Evolutionary conservation across 2,329 filamentous ascomycete species (phyloP).

Genomic region (Colletotrichum plurivorum): DNA sequence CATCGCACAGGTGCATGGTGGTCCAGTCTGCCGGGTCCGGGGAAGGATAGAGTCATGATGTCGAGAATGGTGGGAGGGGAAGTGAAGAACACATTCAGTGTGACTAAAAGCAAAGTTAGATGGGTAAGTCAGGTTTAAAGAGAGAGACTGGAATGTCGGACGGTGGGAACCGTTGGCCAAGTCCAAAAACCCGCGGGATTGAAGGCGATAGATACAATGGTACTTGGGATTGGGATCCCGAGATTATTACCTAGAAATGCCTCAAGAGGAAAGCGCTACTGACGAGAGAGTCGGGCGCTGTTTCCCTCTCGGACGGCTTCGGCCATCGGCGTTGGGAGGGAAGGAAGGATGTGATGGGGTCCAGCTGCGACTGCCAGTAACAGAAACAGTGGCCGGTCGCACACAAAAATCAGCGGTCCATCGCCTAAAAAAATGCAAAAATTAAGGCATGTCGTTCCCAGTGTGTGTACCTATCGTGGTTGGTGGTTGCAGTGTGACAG

Average conservation of each 20-base stretch:
- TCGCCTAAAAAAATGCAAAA: too few species aligned
- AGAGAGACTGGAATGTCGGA: not conserved
- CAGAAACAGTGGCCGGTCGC: slow-evolving; percentile 14
- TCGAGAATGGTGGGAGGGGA: not conserved
- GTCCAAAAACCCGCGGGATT: not conserved
- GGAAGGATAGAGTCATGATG: not conserved
- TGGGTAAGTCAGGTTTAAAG: not conserved
- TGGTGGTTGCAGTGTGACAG: too few species aligned
- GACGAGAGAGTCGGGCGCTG: not conserved
- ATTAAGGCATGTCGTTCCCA: slow-evolving; percentile 21
- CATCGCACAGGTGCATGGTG: not conserved
- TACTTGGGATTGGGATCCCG: too few species aligned
- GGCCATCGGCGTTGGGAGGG: slow-evolving; percentile 12
- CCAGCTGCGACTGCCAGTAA: not conserved
- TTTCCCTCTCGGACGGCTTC: slow-evolving; percentile 3
- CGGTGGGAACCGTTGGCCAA: slow-evolving; percentile 10
- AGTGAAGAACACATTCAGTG: not conserved
- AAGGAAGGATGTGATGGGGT: not conserved
- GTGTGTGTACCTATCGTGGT: not conserved
- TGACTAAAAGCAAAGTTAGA: not conserved
- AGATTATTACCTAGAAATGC: not conserved
- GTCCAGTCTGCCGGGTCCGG: slow-evolving; percentile 1
- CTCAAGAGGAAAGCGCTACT: not conserved
- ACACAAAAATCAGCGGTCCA: not conserved
- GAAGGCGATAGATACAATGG: too few species aligned